These are phyloP conservation scores for Lagerstroemia speciosa DNA, from an alignment of 345 rosid species.

Conservation along the genomic window DNA sequence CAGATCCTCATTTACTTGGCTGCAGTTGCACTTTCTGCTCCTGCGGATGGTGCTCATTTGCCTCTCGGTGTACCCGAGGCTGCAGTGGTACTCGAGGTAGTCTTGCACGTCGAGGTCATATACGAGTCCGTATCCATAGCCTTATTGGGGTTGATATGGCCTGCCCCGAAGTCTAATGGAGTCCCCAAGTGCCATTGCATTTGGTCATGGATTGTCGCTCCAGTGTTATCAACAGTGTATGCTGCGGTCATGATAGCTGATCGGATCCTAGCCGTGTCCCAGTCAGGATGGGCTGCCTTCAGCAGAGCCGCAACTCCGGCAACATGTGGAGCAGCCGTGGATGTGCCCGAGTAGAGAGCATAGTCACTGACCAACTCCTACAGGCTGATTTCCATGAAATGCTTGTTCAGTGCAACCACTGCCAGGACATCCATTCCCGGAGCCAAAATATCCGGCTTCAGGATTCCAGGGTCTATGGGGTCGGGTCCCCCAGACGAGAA, in stretches of 20 bases:
- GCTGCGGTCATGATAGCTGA: slow-evolving; percentile 50
- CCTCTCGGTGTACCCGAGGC: slow-evolving; percentile 20
- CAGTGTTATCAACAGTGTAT: slow-evolving; percentile 19
- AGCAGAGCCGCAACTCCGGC: slow-evolving; percentile 44
- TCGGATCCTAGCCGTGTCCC: slow-evolving; percentile 36
- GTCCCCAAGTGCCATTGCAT: slow-evolving; percentile 11
- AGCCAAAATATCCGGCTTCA: slow-evolving; percentile 41
- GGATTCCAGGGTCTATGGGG: slow-evolving; percentile 23
- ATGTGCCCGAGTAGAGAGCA: slow-evolving; percentile 28
- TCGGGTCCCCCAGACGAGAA: slow-evolving; percentile 70
- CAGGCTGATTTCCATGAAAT: slow-evolving; percentile 12
- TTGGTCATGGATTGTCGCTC: slow-evolving; percentile 16
- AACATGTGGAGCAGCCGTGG: slow-evolving; percentile 56
- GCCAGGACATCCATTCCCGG: slow-evolving; percentile 38
- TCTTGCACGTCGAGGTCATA: slow-evolving; percentile 29
- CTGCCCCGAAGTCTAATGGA: slow-evolving; percentile 38
- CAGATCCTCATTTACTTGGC: too few species aligned
- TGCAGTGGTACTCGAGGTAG: slow-evolving; percentile 29
- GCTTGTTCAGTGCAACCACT: slow-evolving; percentile 18
- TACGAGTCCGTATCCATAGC: too few species aligned
- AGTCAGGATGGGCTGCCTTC: slow-evolving; percentile 30
- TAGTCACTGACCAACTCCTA: slow-evolving; percentile 27
- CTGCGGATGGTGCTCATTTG: slow-evolving; percentile 32
- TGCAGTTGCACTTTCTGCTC: slow-evolving; percentile 22
- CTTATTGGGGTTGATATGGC: slow-evolving; percentile 31